These are phyloP conservation scores for Auricularia cornea DNA, from an alignment of 768 basidiomycete genomes.

Conservation along the genomic window DNA sequence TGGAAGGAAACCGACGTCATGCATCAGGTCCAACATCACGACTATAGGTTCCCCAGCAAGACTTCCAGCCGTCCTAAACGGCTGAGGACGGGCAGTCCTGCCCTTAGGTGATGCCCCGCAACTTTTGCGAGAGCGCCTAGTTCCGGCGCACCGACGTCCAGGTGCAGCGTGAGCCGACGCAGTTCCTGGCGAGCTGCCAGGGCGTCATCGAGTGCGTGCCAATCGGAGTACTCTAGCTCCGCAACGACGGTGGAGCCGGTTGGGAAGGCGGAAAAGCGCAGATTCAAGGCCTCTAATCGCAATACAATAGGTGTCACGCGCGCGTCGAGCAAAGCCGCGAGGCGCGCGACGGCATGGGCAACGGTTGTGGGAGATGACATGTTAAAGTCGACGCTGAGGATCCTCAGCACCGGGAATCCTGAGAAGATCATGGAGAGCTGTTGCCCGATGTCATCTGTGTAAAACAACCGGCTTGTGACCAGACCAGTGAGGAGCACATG, in stretches of 20 bases:
- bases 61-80: neutral
- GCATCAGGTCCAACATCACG: too few species aligned
- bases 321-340: neutral
- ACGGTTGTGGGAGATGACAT: neutral
- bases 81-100: neutral
- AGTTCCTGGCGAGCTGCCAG: neutral
- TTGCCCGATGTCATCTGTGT: neutral
- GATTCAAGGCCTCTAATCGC: neutral
- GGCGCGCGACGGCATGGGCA: neutral
- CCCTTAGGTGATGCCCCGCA: neutral
- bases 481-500: too few species aligned
- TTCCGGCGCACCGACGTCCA: neutral
- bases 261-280: neutral
- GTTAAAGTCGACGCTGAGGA: neutral
- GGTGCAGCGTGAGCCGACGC: neutral
- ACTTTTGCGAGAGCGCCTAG: neutral
- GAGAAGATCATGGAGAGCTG: neutral
- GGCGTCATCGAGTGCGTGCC: neutral
- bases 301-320: neutral
- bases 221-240: neutral
- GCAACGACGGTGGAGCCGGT: neutral
- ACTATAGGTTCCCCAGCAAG: neutral
- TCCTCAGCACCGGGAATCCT: neutral
- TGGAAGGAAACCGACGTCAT: too few species aligned
- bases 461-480: too few species aligned